These are phyloP conservation scores for Coemansia javaensis DNA, from an alignment of 192 early-diverging fungal genomes.

Conservation along the genomic window DNA sequence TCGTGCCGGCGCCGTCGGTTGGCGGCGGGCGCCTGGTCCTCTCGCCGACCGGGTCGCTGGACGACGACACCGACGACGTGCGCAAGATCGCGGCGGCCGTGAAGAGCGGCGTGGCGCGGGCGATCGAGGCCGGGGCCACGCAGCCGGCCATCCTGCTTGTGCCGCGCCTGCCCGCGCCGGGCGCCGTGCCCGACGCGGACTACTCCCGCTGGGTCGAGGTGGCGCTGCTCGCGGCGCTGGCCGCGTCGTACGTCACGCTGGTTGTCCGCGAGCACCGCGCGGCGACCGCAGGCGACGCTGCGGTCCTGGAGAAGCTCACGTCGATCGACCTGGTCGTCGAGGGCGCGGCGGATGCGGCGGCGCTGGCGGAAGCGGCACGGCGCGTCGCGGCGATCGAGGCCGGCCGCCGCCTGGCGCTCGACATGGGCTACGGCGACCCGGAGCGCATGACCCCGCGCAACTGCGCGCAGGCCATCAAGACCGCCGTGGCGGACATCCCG, in stretches of 20 bases:
- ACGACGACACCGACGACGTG: slow-evolving; percentile 77
- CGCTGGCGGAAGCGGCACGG: slow-evolving; percentile 38
- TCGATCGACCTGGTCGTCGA: slow-evolving; percentile 57
- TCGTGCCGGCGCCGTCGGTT: slow-evolving; percentile 33
- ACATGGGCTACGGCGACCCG: slow-evolving; percentile 79
- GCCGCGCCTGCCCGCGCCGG: slow-evolving; percentile 38
- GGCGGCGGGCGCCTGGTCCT: slow-evolving; percentile 64
- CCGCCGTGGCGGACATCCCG: slow-evolving; percentile 54
- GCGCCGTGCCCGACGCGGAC: slow-evolving; percentile 45
- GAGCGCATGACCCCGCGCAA: slow-evolving; percentile 83
- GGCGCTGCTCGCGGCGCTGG: slow-evolving; percentile 65
- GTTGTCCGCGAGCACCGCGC: slow-evolving; percentile 70
- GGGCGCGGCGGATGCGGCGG: slow-evolving; percentile 10
- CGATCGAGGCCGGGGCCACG: slow-evolving; percentile 59
- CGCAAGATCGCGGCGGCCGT: slow-evolving; percentile 64
- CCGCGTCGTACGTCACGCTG: slow-evolving; percentile 70
- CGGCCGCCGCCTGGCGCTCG: slow-evolving; percentile 68
- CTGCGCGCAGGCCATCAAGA: slow-evolving; percentile 63
- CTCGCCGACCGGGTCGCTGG: slow-evolving; percentile 69
- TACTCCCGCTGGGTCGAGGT: slow-evolving; percentile 71
- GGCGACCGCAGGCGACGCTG: slow-evolving; percentile 39
- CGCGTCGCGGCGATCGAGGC: slow-evolving; percentile 66
- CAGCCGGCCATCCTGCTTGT: slow-evolving; percentile 61
- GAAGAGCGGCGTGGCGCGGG: slow-evolving; percentile 60
- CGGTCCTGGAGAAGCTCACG: slow-evolving; percentile 50